These are phyloP conservation scores for Sclerotinia trifoliorum DNA, from an alignment of 2,329 filamentous ascomycete genomes.

Conservation along the genomic window DNA sequence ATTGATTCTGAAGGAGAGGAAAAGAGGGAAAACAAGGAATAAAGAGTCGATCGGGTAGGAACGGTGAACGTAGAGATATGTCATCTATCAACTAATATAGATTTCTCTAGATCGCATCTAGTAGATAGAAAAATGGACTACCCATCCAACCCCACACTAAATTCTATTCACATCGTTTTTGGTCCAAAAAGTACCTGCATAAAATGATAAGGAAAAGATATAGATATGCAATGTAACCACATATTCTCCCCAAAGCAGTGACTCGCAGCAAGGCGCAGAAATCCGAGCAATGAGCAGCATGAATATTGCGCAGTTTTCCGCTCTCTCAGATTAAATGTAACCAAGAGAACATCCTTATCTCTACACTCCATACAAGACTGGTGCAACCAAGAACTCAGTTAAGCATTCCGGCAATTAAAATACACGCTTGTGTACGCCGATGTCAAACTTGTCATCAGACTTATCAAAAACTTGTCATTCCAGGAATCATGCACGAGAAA, in stretches of 20 bases:
- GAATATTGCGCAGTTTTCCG: slow-evolving; percentile 3
- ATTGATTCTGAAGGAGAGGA: background rate
- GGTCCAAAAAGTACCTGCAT: slow-evolving; percentile 2
- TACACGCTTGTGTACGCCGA: background rate
- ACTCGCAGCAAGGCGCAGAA: background rate
- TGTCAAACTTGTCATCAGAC: slow-evolving; percentile 9
- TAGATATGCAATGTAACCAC: slow-evolving; percentile 2
- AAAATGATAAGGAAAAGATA: background rate
- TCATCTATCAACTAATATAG: background rate
- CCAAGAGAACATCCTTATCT: background rate
- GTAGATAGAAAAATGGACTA: background rate
- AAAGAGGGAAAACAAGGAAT: background rate
- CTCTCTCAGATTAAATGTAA: slow-evolving; percentile 11
- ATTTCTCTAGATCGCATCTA: background rate
- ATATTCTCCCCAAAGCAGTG: background rate
- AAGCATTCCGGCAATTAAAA: background rate
- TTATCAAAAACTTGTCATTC: background rate
- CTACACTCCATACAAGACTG: background rate
- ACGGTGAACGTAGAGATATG: background rate
- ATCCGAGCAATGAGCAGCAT: background rate
- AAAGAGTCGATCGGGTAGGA: background rate
- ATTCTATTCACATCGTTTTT: background rate
- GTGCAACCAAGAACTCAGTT: background rate
- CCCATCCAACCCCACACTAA: background rate
- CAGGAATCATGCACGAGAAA: slow-evolving; percentile 18